Evolutionary conservation across 1,284 basidiomycete species (phyloP), one percentile per base, ranked within the genome.

Genomic region (Athelia sp.): DNA sequence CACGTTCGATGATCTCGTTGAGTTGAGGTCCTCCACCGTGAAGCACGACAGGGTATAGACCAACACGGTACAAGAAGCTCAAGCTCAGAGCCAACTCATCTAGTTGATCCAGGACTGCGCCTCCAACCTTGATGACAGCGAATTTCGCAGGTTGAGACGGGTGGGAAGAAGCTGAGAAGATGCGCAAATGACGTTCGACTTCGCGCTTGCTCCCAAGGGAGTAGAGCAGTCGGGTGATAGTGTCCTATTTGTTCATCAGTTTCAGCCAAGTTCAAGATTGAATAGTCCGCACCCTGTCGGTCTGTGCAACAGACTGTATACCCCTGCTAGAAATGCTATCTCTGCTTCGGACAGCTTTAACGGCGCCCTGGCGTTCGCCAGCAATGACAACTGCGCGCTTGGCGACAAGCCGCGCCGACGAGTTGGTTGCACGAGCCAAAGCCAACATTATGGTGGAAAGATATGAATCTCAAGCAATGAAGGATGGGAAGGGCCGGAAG

Each of bases 1-100:
- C 93, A 22, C 81, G 70, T 63, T 97, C 93, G 56, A 98, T 85
- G 56, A 95, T 90, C 56, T 86, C 83, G 72, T 98, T 98, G 64
- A 95, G 72, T 66, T 95, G 93, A 35, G 93, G 93, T n/a, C 93
- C 93, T 53, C 87, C 94, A 46, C 94, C 94, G 71, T 98, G 94
- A 6, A 97, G 79, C 43, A 98, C 85, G 54, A 98, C 89, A 0
- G 94, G 95, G 71, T 95, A 97, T 23, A 98, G 79, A 4, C 94
- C 95, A 46, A 97, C 87, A 45, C 91, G 83, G 71, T 94, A 95
- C 51, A 98, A 76, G 75, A 97, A 97, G 68, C 90, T 93, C 58
- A 98, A 78, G 57, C 89, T 94, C 50, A 94, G 81, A 2, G 93
- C 92, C 46, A 98, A 82, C 61, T 96, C 93, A 55, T 96, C 89